phyloP scores from a whole-genome alignment of 1,139 yeast genomes.

The Ogataea hybrid region DNA sequence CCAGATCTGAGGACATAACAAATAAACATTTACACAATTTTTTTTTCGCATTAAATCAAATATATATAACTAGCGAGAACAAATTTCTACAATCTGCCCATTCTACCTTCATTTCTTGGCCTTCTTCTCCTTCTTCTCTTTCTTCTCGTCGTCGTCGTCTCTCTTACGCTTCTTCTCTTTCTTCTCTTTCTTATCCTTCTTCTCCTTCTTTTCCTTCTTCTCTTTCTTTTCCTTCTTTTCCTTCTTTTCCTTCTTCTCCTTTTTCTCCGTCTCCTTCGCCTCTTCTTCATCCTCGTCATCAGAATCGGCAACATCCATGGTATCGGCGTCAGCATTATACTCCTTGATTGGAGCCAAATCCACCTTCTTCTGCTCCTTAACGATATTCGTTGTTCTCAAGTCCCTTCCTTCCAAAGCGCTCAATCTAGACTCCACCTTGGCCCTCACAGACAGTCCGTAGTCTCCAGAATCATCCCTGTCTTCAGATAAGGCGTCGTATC shows the following conservation, averaged over 20 bases:
- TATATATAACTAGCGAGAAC: constrained; percentile 12
- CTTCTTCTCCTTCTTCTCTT: constrained; percentile 38
- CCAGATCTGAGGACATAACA: constrained; percentile 12
- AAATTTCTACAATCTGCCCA: constrained; percentile 6
- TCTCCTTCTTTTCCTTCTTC: constrained; percentile 36
- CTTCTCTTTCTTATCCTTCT: constrained; percentile 39
- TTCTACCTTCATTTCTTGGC: constrained; percentile 38
- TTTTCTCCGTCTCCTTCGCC: constrained; percentile 42
- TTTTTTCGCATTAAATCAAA: constrained; percentile 13
- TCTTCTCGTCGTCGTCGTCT: constrained; percentile 45
- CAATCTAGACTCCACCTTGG: too few species aligned
- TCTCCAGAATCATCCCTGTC: too few species aligned
- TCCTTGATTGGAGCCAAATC: constrained; percentile 82
- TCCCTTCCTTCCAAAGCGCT: constrained; percentile 97
- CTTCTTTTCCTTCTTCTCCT: constrained; percentile 43
- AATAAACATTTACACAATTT: constrained; percentile 1
- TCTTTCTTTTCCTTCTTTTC: constrained; percentile 39
- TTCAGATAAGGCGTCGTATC: too few species aligned
- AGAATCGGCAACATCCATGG: constrained; percentile 45
- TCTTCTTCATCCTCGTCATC: constrained; percentile 43
- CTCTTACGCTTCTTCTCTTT: constrained; percentile 48
- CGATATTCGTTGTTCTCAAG: constrained; percentile 75
- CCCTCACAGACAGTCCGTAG: too few species aligned
- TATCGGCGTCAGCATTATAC: constrained; percentile 93
- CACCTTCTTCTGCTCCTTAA: constrained; percentile 76